These are phyloP conservation scores for Stemphylium lycopersici DNA, from an alignment of 2,329 filamentous ascomycete species.

Conservation along the genomic window DNA sequence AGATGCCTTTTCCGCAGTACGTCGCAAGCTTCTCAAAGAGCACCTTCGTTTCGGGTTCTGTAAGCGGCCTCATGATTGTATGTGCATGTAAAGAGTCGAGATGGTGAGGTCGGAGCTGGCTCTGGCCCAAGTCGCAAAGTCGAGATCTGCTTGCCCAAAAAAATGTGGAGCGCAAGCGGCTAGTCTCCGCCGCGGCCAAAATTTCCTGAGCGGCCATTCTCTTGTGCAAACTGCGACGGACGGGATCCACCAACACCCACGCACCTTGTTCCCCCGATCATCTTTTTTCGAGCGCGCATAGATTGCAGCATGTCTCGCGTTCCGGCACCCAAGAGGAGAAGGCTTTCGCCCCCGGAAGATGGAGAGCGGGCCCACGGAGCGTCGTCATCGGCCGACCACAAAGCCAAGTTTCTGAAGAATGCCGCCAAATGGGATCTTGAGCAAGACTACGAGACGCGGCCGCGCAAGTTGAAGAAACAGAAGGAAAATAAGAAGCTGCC, in stretches of 20 bases:
- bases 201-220: slow-evolving; percentile 24
- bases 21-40: slow-evolving; percentile 92
- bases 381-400: slow-evolving; percentile 28
- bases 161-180: slow-evolving; percentile 21
- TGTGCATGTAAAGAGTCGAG: slow-evolving; percentile 7
- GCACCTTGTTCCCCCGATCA: background rate
- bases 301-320: slow-evolving; percentile 39
- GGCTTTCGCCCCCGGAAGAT: slow-evolving; percentile 45
- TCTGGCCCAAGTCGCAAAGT: slow-evolving; percentile 19
- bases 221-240: background rate
- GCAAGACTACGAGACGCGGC: slow-evolving; percentile 83
- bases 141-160: slow-evolving; percentile 13
- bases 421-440: slow-evolving; percentile 89
- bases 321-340: slow-evolving; percentile 46
- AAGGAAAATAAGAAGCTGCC: slow-evolving; percentile 78
- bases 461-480: slow-evolving; percentile 74
- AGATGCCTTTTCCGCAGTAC: slow-evolving; percentile 87
- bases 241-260: background rate
- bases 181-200: slow-evolving; percentile 28
- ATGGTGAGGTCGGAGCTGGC: slow-evolving; percentile 21
- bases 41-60: slow-evolving; percentile 77
- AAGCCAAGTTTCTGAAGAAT: slow-evolving; percentile 69
- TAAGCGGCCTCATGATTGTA: slow-evolving; percentile 76
- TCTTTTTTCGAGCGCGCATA: background rate
- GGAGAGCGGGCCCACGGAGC: slow-evolving; percentile 23